These are phyloP conservation scores for Annona cherimola DNA, from an alignment of 164 flowering plant genomes.

Conservation along the genomic window DNA sequence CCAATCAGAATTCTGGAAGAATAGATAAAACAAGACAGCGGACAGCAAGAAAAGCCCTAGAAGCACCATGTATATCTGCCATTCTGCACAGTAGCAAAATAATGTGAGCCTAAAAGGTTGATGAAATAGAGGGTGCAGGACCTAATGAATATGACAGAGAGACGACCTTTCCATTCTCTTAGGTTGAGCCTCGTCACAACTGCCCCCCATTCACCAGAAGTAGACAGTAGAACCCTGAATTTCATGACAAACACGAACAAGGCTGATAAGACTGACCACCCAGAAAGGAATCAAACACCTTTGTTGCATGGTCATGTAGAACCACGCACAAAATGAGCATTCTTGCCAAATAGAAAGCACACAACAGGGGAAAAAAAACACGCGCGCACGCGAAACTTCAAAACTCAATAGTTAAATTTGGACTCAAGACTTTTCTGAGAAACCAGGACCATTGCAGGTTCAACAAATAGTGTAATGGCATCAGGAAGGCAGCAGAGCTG, in stretches of 20 bases:
- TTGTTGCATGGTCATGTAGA: too few species aligned
- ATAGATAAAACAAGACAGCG: conserved; percentile 59
- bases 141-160: conserved; percentile 6
- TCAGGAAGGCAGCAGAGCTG: too few species aligned
- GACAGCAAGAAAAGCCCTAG: conserved; percentile 76
- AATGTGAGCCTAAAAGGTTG: conserved; percentile 8
- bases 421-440: too few species aligned
- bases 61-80: conserved; percentile 83
- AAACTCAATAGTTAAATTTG: too few species aligned
- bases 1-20: conserved; percentile 76
- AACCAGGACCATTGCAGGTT: too few species aligned
- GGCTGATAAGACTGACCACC: background rate
- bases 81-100: conserved; percentile 45
- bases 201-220: conserved; percentile 79
- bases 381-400: too few species aligned
- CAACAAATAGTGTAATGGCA: too few species aligned
- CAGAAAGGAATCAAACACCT: background rate
- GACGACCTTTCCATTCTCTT: conserved; percentile 97
- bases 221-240: conserved; percentile 69
- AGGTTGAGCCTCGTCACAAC: conserved; percentile 69
- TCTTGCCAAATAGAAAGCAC: too few species aligned
- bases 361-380: too few species aligned
- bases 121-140: background rate
- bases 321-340: too few species aligned
- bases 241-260: background rate